Evolutionary conservation across 2,329 filamentous ascomycete genomes (phyloP).

Genomic region (Blastomyces silverae): DNA sequence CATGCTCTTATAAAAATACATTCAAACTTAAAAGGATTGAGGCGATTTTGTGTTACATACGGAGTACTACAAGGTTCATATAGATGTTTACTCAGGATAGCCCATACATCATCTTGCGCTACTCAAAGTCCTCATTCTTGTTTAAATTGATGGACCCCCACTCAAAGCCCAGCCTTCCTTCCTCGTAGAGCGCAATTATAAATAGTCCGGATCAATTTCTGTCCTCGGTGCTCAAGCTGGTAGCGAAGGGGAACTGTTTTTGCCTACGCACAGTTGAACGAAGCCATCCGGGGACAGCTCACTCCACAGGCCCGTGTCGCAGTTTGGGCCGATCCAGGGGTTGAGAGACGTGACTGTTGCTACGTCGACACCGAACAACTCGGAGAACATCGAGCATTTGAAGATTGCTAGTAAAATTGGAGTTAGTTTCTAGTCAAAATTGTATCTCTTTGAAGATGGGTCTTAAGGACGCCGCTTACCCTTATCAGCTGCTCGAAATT

Average conservation of each 20-base stretch:
- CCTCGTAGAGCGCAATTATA: neutral
- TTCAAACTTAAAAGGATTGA: neutral
- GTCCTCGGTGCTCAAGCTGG: neutral
- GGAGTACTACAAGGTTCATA: neutral
- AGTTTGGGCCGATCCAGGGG: slow-evolving; percentile 3
- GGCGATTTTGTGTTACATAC: no score
- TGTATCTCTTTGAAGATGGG: neutral
- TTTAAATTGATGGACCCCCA: neutral
- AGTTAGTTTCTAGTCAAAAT: neutral
- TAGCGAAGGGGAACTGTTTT: neutral
- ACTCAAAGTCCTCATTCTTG: neutral
- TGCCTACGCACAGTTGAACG: slow-evolving; percentile 1
- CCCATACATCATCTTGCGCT: neutral
- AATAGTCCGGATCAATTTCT: neutral
- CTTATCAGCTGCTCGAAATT: slow-evolving; percentile 7
- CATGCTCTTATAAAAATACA: neutral
- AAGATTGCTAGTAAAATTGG: neutral
- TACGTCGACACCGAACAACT: neutral
- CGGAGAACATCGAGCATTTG: slow-evolving; percentile 7
- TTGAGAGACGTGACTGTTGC: neutral
- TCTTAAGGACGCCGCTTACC: neutral
- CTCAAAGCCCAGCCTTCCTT: neutral
- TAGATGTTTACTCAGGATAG: neutral
- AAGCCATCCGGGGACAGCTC: neutral
- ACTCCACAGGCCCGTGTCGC: slow-evolving; percentile 3